These are phyloP conservation scores for Tulasnella sp. DNA, from an alignment of 768 basidiomycete species.

Conservation along the genomic window DNA sequence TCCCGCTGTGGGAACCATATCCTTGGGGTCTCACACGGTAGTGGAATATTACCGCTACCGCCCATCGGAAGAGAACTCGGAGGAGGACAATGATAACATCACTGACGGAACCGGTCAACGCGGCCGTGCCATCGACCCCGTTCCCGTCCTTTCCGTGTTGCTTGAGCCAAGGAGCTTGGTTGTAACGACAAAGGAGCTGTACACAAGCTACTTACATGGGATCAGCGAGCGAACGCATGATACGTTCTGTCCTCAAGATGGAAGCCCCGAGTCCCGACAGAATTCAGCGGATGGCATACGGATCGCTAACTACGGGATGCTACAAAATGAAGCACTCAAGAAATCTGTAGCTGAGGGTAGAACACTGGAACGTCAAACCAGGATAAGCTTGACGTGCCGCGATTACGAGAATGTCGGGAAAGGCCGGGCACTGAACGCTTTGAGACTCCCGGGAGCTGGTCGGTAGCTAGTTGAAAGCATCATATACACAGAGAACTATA, in stretches of 20 bases:
- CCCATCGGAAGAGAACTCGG: background rate
- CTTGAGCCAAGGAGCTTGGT: slow-evolving; percentile 80
- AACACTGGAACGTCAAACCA: slow-evolving; percentile 39
- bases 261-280: slow-evolving; percentile 18
- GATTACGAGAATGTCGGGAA: slow-evolving; percentile 53
- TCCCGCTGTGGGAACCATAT: slow-evolving; percentile 84
- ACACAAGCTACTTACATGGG: slow-evolving; percentile 68
- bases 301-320: slow-evolving; percentile 48
- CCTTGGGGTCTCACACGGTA: slow-evolving; percentile 69
- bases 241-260: slow-evolving; percentile 16
- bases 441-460: background rate
- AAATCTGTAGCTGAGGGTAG: slow-evolving; percentile 38
- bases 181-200: slow-evolving; percentile 59
- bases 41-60: slow-evolving; percentile 71
- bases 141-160: slow-evolving; percentile 58
- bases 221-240: slow-evolving; percentile 53
- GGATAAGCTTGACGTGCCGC: slow-evolving; percentile 80
- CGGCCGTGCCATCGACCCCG: slow-evolving; percentile 49
- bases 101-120: background rate
- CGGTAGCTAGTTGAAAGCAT: background rate
- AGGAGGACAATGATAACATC: slow-evolving; percentile 8
- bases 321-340: slow-evolving; percentile 33
- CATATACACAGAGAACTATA: background rate
- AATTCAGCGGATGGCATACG: slow-evolving; percentile 19
- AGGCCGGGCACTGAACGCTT: background rate